Percentiles rank a stretch among this genome's conserved stretches.
Evolutionary conservation across 352 stramenopile species (phyloP).

Genomic region (Pythium rishiriense): DNA sequence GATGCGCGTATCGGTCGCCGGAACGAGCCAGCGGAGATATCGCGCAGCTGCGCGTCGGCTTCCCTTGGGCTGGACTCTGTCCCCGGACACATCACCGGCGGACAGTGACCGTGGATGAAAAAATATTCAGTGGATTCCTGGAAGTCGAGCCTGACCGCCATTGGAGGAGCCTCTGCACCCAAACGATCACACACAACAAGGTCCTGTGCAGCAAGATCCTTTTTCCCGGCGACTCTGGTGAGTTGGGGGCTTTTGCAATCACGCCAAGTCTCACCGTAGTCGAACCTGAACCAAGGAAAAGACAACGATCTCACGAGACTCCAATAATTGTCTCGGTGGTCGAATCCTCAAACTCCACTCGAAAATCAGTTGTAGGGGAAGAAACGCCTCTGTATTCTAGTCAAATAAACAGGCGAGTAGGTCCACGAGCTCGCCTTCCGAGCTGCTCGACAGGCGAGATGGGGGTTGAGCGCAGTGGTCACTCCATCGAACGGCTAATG

Average conservation of each 20-base stretch:
- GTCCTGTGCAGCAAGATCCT: neutral
- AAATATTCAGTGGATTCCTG: neutral
- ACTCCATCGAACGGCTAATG: neutral
- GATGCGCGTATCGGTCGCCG: neutral
- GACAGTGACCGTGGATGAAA: neutral
- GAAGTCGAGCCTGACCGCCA: too few species aligned
- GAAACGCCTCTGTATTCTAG: neutral
- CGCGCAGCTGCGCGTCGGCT: neutral
- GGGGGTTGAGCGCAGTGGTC: neutral
- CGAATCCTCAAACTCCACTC: too few species aligned
- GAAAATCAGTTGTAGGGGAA: neutral
- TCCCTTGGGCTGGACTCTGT: neutral
- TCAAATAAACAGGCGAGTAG: neutral
- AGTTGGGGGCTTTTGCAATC: neutral
- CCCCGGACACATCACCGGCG: neutral
- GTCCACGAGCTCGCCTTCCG: neutral
- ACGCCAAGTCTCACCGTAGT: neutral
- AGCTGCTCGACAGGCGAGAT: neutral
- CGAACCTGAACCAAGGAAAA: neutral
- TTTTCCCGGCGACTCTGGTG: neutral
- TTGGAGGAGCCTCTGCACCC: neutral
- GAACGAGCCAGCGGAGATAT: neutral
- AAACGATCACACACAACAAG: neutral
- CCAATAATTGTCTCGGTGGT: neutral
- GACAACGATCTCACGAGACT: neutral